phyloP scores from a whole-genome alignment of 73 alveolate species.

The Paramecium sexaurelia region DNA sequence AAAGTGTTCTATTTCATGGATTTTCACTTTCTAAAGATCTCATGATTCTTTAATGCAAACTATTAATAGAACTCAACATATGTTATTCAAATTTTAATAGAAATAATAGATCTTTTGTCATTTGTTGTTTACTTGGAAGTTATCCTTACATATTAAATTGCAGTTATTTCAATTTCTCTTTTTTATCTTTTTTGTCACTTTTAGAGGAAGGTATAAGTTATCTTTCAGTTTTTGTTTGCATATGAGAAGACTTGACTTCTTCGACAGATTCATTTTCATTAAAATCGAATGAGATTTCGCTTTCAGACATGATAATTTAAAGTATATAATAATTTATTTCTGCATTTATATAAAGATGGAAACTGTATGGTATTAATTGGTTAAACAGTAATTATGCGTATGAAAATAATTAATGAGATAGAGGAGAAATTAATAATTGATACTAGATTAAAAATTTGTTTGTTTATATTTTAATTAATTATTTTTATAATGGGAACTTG shows the following conservation, averaged over 20 bases:
- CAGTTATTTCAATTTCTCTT: neutral
- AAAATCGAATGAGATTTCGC: neutral
- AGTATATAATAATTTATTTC: neutral
- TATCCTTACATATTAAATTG: neutral
- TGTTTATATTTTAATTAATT: conserved; percentile 3
- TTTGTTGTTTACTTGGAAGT: neutral
- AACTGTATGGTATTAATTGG: neutral
- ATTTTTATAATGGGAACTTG: conserved; percentile 17
- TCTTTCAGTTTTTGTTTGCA: neutral
- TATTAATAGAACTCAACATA: conserved; percentile 5
- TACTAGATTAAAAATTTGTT: neutral
- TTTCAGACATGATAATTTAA: neutral
- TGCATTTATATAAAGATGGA: neutral
- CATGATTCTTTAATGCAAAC: neutral
- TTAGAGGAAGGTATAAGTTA: neutral
- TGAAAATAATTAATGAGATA: too few relatives aligned
- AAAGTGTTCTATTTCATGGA: neutral
- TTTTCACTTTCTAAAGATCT: neutral
- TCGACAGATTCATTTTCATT: neutral
- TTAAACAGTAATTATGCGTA: too few relatives aligned
- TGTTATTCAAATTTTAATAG: neutral
- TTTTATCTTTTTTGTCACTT: neutral
- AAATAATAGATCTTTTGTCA: neutral
- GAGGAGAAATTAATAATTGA: conserved; percentile 34
- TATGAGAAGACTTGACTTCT: neutral